Evolutionary conservation across 73 alveolate species (phyloP).

Genomic region (Paramecium caudatum): DNA sequence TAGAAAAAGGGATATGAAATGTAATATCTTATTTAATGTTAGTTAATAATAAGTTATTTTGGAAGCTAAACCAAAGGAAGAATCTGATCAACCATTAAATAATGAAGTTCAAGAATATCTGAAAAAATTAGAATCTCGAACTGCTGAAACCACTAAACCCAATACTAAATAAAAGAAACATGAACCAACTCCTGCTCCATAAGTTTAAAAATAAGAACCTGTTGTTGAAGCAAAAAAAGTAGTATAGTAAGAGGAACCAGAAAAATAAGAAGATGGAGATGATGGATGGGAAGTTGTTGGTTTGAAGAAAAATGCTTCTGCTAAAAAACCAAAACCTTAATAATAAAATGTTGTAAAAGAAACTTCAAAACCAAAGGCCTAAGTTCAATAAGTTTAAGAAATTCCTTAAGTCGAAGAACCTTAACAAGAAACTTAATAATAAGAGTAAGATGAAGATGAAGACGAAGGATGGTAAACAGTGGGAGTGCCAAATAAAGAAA

Average conservation of each 20-base stretch:
- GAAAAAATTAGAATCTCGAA: background rate
- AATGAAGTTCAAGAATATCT: conserved; percentile 20
- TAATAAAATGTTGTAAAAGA: background rate
- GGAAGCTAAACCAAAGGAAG: conserved; percentile 34
- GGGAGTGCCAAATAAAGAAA: conserved; percentile 20
- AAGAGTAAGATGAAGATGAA: conserved; percentile 8
- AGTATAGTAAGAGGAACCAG: background rate
- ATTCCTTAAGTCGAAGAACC: background rate
- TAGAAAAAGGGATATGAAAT: conserved; percentile 58
- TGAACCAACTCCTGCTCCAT: too few relatives aligned
- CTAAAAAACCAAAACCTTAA: background rate
- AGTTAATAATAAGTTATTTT: conserved; percentile 37
- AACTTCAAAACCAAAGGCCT: background rate
- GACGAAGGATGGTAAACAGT: conserved; percentile 45
- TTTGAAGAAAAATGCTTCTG: background rate
- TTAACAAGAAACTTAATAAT: background rate
- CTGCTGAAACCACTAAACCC: conserved; percentile 7
- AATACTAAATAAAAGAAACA: too few relatives aligned
- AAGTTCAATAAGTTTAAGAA: background rate
- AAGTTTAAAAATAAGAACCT: background rate
- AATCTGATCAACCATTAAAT: background rate
- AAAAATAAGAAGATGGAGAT: background rate
- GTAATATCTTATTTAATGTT: background rate
- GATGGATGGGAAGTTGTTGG: conserved; percentile 42
- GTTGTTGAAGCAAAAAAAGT: background rate